Evolutionary conservation across 1,284 basidiomycete genomes (phyloP).

Genomic region (Salmacisia buchloeana): DNA sequence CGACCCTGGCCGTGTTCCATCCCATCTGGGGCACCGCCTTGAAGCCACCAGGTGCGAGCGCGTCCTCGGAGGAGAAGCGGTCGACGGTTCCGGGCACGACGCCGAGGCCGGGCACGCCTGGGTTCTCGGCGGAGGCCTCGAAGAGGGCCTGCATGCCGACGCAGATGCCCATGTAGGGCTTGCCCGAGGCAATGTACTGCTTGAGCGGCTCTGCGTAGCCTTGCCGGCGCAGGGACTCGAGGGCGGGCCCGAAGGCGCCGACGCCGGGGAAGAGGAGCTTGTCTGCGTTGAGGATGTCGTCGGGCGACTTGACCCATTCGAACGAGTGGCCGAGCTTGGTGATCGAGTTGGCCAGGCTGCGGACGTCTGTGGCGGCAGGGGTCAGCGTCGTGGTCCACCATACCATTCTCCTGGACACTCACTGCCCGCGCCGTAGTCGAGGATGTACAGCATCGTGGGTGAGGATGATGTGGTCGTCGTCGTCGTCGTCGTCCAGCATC

Average conservation of each 20-base stretch:
- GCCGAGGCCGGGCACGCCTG: conserved; percentile 38
- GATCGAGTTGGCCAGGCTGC: conserved; percentile 78
- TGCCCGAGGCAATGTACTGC: conserved; percentile 77
- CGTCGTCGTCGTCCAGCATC: not conserved
- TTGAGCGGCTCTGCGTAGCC: conserved; percentile 76
- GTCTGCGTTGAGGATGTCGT: conserved; percentile 83
- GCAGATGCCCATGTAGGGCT: conserved; percentile 85
- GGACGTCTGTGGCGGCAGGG: conserved; percentile 27
- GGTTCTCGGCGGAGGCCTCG: conserved; percentile 62
- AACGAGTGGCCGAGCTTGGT: conserved; percentile 79
- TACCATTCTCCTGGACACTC: conserved; percentile 13
- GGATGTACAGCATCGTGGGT: conserved; percentile 42
- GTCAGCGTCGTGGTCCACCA: not conserved
- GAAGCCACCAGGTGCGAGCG: conserved; percentile 49
- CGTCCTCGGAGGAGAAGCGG: conserved; percentile 28
- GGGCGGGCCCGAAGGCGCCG: conserved; percentile 84
- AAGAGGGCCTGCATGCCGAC: conserved; percentile 71
- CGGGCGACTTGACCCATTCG: conserved; percentile 78
- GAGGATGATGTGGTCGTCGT: not conserved
- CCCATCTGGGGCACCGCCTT: conserved; percentile 98
- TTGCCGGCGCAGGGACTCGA: conserved; percentile 67
- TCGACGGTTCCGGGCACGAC: conserved; percentile 40
- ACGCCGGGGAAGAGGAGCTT: conserved; percentile 97
- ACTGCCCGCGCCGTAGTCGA: conserved; percentile 50
- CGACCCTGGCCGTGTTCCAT: conserved; percentile 61